Base-by-base conservation (phyloP, 108 stramenopile species). In the Fistulifera solaris region DNA sequence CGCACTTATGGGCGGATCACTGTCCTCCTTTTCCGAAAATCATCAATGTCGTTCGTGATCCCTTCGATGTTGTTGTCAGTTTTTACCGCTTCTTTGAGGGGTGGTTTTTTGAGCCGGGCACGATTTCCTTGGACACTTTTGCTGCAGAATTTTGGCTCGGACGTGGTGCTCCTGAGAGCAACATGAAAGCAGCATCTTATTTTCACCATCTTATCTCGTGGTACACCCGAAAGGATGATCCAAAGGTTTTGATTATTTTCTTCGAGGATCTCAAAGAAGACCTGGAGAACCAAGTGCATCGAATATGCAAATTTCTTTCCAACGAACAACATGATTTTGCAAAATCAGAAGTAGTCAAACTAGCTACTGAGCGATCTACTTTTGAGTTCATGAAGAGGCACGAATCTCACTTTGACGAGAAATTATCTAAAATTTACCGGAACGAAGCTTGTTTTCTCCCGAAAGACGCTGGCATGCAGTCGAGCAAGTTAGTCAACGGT, bases 11-110 rank as follows among this genome's bases (percentile, higher is more conserved):
- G 73, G 65, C 48, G 35, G 40, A 51, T 0, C 58, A 75, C 54
- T 75, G 73, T 56, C 73, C 73, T 15, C 40, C 46, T 23, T 63
- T 64, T 54, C 58, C 57, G 28, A 69, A 66, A 46, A 43, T 44
- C 1, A 75, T 75, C 39, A 68, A 70, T 10, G 73, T 75, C 0
- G 25, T 70, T 21, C 73, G 73, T 15, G 26, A 67, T 46, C 73
- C 73, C 1, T 42, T 44, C 16, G 73, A 75, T 58, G 73, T 75
- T 17, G 17, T 70, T 21, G 17, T 70, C 24, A 50, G 46, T 4
- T 75, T 75, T 58, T 75, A 70, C 40, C 38, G 47, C 5, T 75
- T 75, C 55, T 75, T 75, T 48, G 65, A 75, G 59, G 69, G 40
- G 11, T 75, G 73, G 73, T 75, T 75, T 52, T 75, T 75, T 40